These are phyloP conservation scores for Gloeophyllum trabeum DNA, from an alignment of 768 basidiomycete species.

Conservation along the genomic window DNA sequence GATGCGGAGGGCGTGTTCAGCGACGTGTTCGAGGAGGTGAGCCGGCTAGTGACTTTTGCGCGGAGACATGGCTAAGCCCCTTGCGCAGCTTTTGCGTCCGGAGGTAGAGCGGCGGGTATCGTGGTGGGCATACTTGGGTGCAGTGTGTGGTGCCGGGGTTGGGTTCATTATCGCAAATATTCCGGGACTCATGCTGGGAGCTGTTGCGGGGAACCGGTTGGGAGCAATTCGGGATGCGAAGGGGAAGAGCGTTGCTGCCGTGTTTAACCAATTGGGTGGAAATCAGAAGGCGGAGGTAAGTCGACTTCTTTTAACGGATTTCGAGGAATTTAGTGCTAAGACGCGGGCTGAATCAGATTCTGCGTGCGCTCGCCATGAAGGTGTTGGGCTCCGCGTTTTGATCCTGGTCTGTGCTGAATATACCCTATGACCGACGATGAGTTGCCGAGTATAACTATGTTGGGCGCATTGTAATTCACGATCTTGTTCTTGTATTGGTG, in stretches of 20 bases:
- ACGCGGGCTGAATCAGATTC: constrained; percentile 62
- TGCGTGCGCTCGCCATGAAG: constrained; percentile 74
- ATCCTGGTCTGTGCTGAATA: too few relatives aligned
- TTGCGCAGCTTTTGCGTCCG: constrained; percentile 58
- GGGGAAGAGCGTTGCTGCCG: constrained; percentile 84
- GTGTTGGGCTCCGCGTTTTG: constrained; percentile 53
- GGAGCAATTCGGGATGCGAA: constrained; percentile 91
- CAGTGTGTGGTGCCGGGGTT: constrained; percentile 53
- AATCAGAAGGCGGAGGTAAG: constrained; percentile 81
- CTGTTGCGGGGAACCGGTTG: constrained; percentile 79
- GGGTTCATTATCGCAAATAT: constrained; percentile 55
- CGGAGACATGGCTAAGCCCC: neutral
- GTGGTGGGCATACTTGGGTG: constrained; percentile 69
- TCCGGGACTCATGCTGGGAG: constrained; percentile 80
- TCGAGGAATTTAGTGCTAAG: constrained; percentile 71
- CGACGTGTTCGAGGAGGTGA: constrained; percentile 86
- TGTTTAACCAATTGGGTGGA: constrained; percentile 68
- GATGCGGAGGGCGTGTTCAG: constrained; percentile 77
- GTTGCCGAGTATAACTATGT: too few relatives aligned
- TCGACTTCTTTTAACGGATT: constrained; percentile 57
- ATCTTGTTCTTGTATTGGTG: too few relatives aligned
- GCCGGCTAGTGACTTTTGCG: constrained; percentile 8
- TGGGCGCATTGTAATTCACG: too few relatives aligned
- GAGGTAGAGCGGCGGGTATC: constrained; percentile 64
- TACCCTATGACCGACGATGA: too few relatives aligned